A percentile compares a stretch with the other conserved stretches of the same genome.
Conservation (phyloP, 1,284 basidiomycete genomes). For the Puccinia brachypodii region DNA sequence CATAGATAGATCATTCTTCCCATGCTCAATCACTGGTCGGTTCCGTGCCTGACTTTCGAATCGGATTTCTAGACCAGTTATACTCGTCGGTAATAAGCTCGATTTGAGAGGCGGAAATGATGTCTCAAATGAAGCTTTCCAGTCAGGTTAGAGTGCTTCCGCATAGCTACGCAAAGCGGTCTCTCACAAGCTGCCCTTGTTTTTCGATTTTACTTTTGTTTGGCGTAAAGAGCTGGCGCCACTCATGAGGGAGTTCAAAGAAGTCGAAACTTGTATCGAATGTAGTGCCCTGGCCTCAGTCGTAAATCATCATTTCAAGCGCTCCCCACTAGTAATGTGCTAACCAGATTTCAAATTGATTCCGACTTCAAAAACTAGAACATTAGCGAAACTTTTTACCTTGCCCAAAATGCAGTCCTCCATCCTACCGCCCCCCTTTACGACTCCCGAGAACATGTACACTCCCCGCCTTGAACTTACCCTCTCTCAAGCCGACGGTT, state of each 20-base stretch:
- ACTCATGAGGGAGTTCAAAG: constrained; percentile 97
- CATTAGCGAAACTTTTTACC: constrained; percentile 98
- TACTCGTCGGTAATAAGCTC: constrained; percentile 97
- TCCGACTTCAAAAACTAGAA: constrained; percentile 63
- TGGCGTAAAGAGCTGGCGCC: constrained; percentile 73
- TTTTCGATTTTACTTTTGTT: neutral
- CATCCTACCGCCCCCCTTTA: constrained; percentile 97
- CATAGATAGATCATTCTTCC: neutral
- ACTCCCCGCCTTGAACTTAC: too few relatives aligned
- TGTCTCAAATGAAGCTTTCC: constrained; percentile 88
- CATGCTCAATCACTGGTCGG: neutral
- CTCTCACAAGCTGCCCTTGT: neutral
- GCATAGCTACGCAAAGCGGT: neutral
- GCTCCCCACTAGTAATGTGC: neutral
- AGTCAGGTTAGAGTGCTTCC: constrained; percentile 63
- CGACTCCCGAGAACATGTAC: constrained; percentile 89
- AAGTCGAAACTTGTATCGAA: constrained; percentile 97
- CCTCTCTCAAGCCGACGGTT: neutral
- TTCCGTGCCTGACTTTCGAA: neutral
- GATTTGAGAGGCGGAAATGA: constrained; percentile 81
- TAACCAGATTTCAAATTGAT: neutral
- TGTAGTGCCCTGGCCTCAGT: constrained; percentile 73
- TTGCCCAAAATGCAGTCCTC: constrained; percentile 95
- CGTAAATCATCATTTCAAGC: constrained; percentile 48
- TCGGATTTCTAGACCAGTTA: constrained; percentile 76